These are phyloP conservation scores for Dioscorea dumetorum DNA, from an alignment of 106 monocot species.

Conservation along the genomic window DNA sequence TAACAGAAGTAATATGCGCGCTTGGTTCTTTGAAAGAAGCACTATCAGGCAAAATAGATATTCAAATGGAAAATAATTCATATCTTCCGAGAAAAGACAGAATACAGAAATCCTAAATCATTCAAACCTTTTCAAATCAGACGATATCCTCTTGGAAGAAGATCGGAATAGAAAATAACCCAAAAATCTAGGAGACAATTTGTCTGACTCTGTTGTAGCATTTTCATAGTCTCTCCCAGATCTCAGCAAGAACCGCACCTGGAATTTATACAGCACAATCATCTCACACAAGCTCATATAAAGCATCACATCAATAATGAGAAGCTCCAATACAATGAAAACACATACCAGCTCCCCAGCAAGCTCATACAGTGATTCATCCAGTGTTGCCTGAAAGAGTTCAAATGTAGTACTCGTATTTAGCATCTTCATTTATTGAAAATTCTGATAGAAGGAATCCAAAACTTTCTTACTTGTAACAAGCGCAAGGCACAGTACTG, in stretches of 20 bases:
- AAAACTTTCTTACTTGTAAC: constrained; percentile 60
- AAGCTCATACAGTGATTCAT: constrained; percentile 96
- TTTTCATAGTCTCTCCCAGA: constrained; percentile 97
- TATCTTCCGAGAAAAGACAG: neutral
- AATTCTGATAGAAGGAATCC: neutral
- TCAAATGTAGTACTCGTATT: no score
- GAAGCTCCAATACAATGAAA: neutral
- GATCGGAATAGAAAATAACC: constrained; percentile 84
- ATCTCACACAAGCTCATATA: neutral
- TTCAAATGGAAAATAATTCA: neutral
- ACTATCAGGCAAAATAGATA: constrained; percentile 33
- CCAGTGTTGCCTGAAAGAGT: constrained; percentile 79
- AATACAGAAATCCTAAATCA: neutral
- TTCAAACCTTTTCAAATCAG: constrained; percentile 76
- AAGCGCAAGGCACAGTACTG: constrained; percentile 98
- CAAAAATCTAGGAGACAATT: constrained; percentile 80
- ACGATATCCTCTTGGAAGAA: constrained; percentile 53
- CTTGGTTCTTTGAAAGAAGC: constrained; percentile 82
- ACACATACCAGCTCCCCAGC: constrained; percentile 93
- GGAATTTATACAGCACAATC: constrained; percentile 9
- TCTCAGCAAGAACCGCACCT: constrained; percentile 93
- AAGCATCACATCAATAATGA: neutral
- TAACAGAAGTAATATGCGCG: constrained; percentile 89
- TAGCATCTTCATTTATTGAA: neutral
- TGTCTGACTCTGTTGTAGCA: constrained; percentile 59